phyloP scores from a whole-genome alignment of 441 rosid species.

The Croton laevigatus region DNA sequence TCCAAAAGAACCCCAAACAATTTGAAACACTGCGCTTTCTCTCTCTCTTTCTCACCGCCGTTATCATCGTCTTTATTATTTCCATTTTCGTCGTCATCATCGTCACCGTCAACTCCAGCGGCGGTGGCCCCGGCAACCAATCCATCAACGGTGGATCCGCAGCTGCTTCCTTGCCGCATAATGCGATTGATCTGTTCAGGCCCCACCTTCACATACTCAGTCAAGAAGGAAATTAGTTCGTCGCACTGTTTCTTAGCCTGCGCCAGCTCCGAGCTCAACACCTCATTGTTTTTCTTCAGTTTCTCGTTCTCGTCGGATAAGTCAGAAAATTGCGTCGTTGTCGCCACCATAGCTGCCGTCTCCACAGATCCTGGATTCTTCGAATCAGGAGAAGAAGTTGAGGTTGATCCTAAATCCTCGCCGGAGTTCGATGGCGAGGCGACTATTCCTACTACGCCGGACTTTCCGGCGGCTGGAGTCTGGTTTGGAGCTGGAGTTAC shows the following conservation, averaged over 20 bases:
- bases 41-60: not conserved
- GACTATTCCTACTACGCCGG: constrained; percentile 28
- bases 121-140: constrained; percentile 18
- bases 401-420: constrained; percentile 49
- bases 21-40: constrained; percentile 40
- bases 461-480: constrained; percentile 29
- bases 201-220: constrained; percentile 51
- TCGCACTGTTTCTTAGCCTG: constrained; percentile 83
- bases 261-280: constrained; percentile 75
- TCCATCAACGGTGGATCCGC: constrained; percentile 28
- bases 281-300: constrained; percentile 62
- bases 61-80: not conserved
- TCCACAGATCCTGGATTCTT: constrained; percentile 46
- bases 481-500: constrained; percentile 23
- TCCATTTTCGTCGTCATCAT: not conserved
- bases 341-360: constrained; percentile 19
- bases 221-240: constrained; percentile 62
- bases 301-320: constrained; percentile 77
- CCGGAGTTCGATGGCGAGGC: constrained; percentile 47
- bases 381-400: constrained; percentile 54
- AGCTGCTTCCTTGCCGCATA: constrained; percentile 40
- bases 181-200: constrained; percentile 70
- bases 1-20: constrained; percentile 82
- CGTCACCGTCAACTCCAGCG: constrained; percentile 4
- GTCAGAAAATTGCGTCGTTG: constrained; percentile 37